A percentile compares a stretch with the other conserved stretches of the same genome.
These are phyloP conservation scores for Handroanthus guayacan DNA, from an alignment of 257 asterid genomes.

Conservation along the genomic window DNA sequence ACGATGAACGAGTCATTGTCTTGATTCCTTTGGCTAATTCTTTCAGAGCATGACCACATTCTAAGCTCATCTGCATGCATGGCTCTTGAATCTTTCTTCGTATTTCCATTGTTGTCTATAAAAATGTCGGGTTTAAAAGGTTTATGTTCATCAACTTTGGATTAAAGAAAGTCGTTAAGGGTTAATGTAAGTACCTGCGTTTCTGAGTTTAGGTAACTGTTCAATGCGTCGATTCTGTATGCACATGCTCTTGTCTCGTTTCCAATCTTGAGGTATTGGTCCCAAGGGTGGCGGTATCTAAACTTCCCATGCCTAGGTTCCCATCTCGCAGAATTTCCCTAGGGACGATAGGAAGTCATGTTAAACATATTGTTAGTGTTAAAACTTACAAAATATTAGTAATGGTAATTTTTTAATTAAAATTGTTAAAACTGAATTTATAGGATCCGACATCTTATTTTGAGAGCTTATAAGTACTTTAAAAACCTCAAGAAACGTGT, in stretches of 20 bases:
- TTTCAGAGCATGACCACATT: slow-evolving; percentile 47
- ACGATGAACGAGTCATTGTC: slow-evolving; percentile 40
- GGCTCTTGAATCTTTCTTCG: slow-evolving; percentile 42
- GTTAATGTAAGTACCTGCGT: slow-evolving; percentile 15
- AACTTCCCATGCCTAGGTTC: slow-evolving; percentile 44
- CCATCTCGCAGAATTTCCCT: slow-evolving; percentile 44
- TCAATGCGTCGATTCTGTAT: slow-evolving; percentile 37
- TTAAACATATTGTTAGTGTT: not conserved
- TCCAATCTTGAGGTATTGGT: slow-evolving; percentile 42
- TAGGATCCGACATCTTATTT: too few relatives aligned
- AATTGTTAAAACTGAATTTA: too few relatives aligned
- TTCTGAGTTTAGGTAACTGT: slow-evolving; percentile 32
- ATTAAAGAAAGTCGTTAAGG: not conserved
- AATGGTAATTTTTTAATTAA: too few relatives aligned
- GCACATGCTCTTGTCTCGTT: slow-evolving; percentile 40
- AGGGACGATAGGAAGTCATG: not conserved
- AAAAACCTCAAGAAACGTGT: too few relatives aligned
- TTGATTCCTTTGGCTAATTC: slow-evolving; percentile 41
- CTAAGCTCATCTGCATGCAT: slow-evolving; percentile 45
- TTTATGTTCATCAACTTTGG: not conserved
- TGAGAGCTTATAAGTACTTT: too few relatives aligned
- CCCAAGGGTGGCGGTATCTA: slow-evolving; percentile 48
- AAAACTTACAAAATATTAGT: not conserved
- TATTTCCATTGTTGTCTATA: slow-evolving; percentile 36
- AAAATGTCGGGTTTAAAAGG: too few relatives aligned